These are phyloP conservation scores for Leucosporidium yakuticum DNA, from an alignment of 768 basidiomycete species.

Conservation along the genomic window DNA sequence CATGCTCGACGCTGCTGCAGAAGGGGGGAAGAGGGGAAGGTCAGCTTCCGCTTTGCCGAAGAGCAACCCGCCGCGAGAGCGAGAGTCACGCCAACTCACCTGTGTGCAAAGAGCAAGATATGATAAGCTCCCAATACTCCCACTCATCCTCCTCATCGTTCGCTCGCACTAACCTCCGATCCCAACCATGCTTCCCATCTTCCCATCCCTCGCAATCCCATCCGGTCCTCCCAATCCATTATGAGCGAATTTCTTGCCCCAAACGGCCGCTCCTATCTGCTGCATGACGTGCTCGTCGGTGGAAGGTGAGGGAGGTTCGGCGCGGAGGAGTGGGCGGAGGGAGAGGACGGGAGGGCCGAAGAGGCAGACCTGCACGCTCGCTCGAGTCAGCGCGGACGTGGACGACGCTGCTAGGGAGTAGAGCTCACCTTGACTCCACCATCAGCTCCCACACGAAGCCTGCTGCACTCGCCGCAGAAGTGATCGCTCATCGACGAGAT, in stretches of 20 bases:
- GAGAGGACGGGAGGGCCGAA: constrained; percentile 81
- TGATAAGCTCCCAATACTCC: too few relatives aligned
- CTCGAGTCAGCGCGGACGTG: background rate
- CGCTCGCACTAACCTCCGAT: constrained; percentile 75
- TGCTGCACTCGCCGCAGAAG: constrained; percentile 78
- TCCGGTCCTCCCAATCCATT: constrained; percentile 36
- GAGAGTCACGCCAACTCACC: too few relatives aligned
- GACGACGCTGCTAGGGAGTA: too few relatives aligned
- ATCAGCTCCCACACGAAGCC: constrained; percentile 78
- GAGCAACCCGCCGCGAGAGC: too few relatives aligned
- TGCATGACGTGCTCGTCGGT: constrained; percentile 51
- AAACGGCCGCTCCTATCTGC: constrained; percentile 13
- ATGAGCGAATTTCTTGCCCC: constrained; percentile 38
- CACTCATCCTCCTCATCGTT: too few relatives aligned
- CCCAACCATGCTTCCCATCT: constrained; percentile 82
- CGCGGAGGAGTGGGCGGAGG: constrained; percentile 65
- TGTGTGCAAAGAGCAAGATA: too few relatives aligned
- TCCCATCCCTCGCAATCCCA: constrained; percentile 36
- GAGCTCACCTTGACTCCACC: constrained; percentile 71
- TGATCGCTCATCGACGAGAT: constrained; percentile 91
- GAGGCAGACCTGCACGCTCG: constrained; percentile 61
- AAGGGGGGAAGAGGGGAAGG: too few relatives aligned
- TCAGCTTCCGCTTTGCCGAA: too few relatives aligned
- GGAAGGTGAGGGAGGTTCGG: background rate
- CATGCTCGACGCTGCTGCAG: too few relatives aligned